Conservation (phyloP, 2,329 filamentous ascomycete species). For the Sordariomycetes sp. region DNA sequence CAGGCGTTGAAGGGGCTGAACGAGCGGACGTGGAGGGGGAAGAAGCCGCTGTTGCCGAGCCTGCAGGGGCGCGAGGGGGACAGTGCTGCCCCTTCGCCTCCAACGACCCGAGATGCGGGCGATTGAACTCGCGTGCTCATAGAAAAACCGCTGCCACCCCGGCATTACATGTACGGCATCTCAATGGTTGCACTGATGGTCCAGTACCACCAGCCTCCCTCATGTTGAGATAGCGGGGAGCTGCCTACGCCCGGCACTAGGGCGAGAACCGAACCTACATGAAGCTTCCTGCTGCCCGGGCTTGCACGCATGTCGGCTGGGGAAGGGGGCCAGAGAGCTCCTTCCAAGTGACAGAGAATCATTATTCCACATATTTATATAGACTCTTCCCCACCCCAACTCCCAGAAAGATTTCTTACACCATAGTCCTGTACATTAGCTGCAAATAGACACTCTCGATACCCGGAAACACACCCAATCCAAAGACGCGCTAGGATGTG, state of each 20-base stretch:
- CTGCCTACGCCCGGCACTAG: not conserved
- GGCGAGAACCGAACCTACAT: not conserved
- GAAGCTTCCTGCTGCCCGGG: not conserved
- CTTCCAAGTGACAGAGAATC: not conserved
- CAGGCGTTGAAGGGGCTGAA: conserved; percentile 37
- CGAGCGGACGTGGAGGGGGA: conserved; percentile 49
- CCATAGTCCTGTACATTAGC: not conserved
- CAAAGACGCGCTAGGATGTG: not conserved
- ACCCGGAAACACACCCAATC: not conserved
- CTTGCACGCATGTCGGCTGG: not conserved
- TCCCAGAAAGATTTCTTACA: not conserved
- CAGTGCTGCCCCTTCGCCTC: not conserved
- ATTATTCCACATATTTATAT: not conserved
- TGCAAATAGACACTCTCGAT: not conserved
- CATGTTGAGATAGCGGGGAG: not conserved
- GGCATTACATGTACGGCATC: not conserved
- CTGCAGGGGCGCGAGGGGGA: conserved; percentile 12
- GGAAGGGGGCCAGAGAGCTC: not conserved
- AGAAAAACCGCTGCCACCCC: not conserved
- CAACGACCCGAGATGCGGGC: not conserved
- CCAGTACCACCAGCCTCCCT: no score
- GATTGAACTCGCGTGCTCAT: not conserved
- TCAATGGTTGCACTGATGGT: no score
- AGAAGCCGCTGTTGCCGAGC: conserved; percentile 37
- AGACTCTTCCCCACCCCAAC: not conserved